These are phyloP conservation scores for Hygrophila difformis DNA, from an alignment of 257 asterid species.

Conservation along the genomic window DNA sequence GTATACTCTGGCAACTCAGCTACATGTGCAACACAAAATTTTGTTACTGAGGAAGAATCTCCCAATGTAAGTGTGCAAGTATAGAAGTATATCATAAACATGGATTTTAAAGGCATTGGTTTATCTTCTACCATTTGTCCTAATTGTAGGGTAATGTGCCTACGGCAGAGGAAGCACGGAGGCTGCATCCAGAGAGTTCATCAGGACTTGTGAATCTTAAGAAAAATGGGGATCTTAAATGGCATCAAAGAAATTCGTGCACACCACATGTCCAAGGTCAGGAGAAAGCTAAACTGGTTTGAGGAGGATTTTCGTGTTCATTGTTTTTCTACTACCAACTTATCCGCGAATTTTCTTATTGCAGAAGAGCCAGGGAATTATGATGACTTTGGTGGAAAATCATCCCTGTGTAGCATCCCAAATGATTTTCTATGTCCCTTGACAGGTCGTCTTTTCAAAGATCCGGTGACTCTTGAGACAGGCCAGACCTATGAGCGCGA, in stretches of 20 bases:
- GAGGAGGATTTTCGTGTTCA: not conserved
- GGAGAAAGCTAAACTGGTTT: constrained; percentile 8
- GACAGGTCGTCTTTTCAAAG: constrained; percentile 48
- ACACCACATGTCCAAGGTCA: constrained; percentile 31
- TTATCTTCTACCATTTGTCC: not conserved
- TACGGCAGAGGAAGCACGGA: constrained; percentile 19
- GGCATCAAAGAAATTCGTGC: constrained; percentile 16
- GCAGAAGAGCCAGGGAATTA: constrained; percentile 27
- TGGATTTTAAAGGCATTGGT: not conserved
- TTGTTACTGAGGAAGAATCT: constrained; percentile 22
- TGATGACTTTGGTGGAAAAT: constrained; percentile 11
- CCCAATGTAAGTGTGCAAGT: constrained; percentile 32
- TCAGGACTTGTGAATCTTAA: constrained; percentile 13
- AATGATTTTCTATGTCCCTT: constrained; percentile 60
- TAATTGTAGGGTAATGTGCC: too few relatives aligned
- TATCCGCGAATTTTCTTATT: constrained; percentile 6
- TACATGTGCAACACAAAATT: constrained; percentile 18
- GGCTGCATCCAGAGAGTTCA: constrained; percentile 17
- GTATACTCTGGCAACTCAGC: constrained; percentile 24
- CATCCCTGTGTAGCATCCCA: constrained; percentile 32
- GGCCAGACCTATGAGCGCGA: constrained; percentile 66
- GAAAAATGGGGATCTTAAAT: constrained; percentile 7
- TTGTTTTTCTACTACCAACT: not conserved
- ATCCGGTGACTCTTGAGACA: constrained; percentile 76
- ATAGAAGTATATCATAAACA: constrained; percentile 1